Evolutionary conservation across 352 stramenopile species (phyloP), one percentile per base, ranked within the genome.

Genomic region (Phytophthora quininea): DNA sequence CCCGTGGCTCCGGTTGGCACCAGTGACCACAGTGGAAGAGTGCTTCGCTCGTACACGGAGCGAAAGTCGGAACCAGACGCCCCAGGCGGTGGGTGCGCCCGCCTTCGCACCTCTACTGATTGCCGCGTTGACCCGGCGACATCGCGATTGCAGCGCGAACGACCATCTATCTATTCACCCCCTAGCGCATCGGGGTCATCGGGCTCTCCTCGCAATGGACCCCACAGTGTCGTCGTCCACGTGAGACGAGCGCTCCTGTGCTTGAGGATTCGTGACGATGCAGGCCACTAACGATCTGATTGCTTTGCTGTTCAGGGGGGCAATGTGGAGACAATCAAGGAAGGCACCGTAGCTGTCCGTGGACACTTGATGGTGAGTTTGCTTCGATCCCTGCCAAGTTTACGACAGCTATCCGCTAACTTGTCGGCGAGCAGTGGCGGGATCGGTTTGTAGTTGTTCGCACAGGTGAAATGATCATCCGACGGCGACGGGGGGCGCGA

Each of bases 361-460:
- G 79, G 81, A 5, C 83, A 88, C 38, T 92, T 89, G 29, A 84
- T 92, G 62, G 81, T 92, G 70, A 38, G 67, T 19, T 35, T 51
- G 3, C 24, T 15, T 57, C 19, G 19, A 24, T 24, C 0, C 19
- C 19, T 24, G 19, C 19, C 19, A 24, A 24, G 19, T 24, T 24
- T 24, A 24, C 19, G 19, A 24, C 19, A 24, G 19, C 19, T 19
- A 42, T 52, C 35, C 40, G 27, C 48, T 29, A 19, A 63, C 45
- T 42, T 27, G 49, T 40, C 40, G 4, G 29, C n/a, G 47, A 49
- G 43, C 43, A 93, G 83, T 92, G 83, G 83, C 77, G 86, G 4
- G 84, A 91, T 19, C 82, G 86, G 12, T 89, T 82, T 50, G 76
- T 93, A 24, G 62, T 79, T 52, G 61, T 93, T 27, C 75, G 74